Percentiles rank a stretch among this genome's conserved stretches.
These are phyloP conservation scores for Kingdonia uniflora DNA, from an alignment of 164 flowering plant species.

Conservation along the genomic window DNA sequence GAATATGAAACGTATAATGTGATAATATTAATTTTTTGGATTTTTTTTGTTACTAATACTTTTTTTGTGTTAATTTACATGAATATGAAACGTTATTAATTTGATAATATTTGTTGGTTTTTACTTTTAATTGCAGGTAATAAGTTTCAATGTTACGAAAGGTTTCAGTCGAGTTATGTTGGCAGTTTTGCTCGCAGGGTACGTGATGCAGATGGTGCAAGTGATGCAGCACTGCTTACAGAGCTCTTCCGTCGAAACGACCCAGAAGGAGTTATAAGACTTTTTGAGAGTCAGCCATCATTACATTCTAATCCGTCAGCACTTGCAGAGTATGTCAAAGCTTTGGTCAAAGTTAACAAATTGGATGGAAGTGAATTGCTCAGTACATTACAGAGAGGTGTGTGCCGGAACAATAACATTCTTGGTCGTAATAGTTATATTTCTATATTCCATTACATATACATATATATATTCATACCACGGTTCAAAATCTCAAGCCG, in stretches of 20 bases:
- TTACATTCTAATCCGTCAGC: constrained; percentile 75
- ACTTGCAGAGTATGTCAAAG: constrained; percentile 85
- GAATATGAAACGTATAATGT: too few relatives aligned
- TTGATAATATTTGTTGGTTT: neutral
- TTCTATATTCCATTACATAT: too few relatives aligned
- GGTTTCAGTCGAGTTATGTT: constrained; percentile 69
- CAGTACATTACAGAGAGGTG: constrained; percentile 83
- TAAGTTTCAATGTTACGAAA: constrained; percentile 26
- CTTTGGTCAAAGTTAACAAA: constrained; percentile 79
- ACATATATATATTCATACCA: too few relatives aligned
- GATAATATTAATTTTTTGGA: too few relatives aligned
- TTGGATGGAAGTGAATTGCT: constrained; percentile 78
- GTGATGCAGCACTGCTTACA: constrained; percentile 49
- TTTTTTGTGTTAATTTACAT: too few relatives aligned
- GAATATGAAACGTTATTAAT: too few relatives aligned
- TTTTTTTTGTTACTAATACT: too few relatives aligned
- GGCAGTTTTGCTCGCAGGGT: constrained; percentile 65
- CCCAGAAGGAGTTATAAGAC: constrained; percentile 79
- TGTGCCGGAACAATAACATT: constrained; percentile 5
- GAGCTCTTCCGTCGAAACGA: constrained; percentile 69
- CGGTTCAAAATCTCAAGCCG: too few relatives aligned
- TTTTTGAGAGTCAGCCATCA: constrained; percentile 81
- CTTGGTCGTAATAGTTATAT: too few relatives aligned
- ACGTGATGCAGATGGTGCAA: constrained; percentile 56
- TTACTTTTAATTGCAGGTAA: constrained; percentile 27